phyloP scores from a whole-genome alignment of 129 eudicot species.

The Pulicaria dysenterica region DNA sequence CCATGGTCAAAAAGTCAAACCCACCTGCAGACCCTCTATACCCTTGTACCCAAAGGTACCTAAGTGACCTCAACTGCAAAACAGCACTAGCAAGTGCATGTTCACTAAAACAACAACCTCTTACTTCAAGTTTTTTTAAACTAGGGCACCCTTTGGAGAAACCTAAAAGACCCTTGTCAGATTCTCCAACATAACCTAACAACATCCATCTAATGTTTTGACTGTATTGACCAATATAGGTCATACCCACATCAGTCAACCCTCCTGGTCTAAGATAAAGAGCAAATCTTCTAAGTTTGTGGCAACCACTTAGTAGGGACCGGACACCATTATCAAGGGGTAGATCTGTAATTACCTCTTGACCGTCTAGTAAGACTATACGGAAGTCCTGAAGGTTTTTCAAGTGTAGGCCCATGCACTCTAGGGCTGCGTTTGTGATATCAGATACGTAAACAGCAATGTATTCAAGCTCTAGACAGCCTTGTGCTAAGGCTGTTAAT shows the following conservation, averaged over 20 bases:
- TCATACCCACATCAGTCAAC: constrained; percentile 67
- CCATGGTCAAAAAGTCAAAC: constrained; percentile 66
- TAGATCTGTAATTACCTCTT: constrained; percentile 65
- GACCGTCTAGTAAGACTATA: constrained; percentile 66
- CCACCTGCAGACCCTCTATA: constrained; percentile 55
- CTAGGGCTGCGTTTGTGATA: constrained; percentile 75
- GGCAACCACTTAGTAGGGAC: constrained; percentile 59
- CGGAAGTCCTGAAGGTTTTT: constrained; percentile 72
- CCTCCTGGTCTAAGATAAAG: constrained; percentile 75
- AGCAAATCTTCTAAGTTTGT: constrained; percentile 66
- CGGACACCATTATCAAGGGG: constrained; percentile 84
- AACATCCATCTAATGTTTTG: constrained; percentile 80
- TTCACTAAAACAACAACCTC: constrained; percentile 81
- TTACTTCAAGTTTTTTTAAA: constrained; percentile 68
- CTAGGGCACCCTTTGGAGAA: constrained; percentile 83
- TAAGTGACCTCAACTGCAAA: constrained; percentile 52
- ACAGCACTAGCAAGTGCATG: constrained; percentile 71
- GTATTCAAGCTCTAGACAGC: constrained; percentile 73
- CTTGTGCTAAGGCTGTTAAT: constrained; percentile 65
- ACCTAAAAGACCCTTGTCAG: constrained; percentile 70
- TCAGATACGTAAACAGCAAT: constrained; percentile 80
- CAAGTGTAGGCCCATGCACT: constrained; percentile 58
- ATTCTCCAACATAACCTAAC: constrained; percentile 78
- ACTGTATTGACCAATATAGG: constrained; percentile 68
- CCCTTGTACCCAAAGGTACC: constrained; percentile 95